Evolutionary conservation across 352 stramenopile genomes (phyloP), one percentile per base, ranked within the genome.

Genomic region (Phytophthora tubulina): DNA sequence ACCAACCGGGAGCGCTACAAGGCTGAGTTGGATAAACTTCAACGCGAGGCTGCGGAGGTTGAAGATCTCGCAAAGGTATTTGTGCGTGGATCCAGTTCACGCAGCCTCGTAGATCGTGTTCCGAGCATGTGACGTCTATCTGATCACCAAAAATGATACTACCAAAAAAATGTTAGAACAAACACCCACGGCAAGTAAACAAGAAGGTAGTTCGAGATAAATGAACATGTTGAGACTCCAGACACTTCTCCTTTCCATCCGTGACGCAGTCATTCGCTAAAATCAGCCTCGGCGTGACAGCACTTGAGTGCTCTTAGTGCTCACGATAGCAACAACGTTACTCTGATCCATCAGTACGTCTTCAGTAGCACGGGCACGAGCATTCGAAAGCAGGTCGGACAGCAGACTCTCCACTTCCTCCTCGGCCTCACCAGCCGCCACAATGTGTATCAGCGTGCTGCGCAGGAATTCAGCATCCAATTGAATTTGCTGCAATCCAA

Each of bases 281-380:
- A 44, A 35, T 79, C 53, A 81, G 9, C 70, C 73, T 66, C 85
- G 87, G 46, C 81, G 81, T 41, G 84, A 85, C 38, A 91, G 55
- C 13, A 91, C 77, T 70, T 92, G 86, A 15, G 81, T 85, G 66
- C 86, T 94, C 59, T 90, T 92, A 13, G 86, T 90, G 55, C 87
- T 94, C 27, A 96, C 89, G 55, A 96, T 95, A 7, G 87, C 89
- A 21, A 93, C 86, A 30, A 96, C 79, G 31, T 77, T 91, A 70
- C 85, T 95, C 31, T 92, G 84, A 41, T 96, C 87, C 87, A 96
- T 94, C n/a, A 96, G 62, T 11, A 79, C 50, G 48, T 93, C 86
- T 36, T 93, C 80, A 6, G 77, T 15, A 2, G 89, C 76, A 7
- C 87, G 82, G 46, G 89, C 80, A n/a, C 86, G 85, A 15, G 86